phyloP scores from a whole-genome alignment of 768 basidiomycete species.

The Coprinellus micaceus region DNA sequence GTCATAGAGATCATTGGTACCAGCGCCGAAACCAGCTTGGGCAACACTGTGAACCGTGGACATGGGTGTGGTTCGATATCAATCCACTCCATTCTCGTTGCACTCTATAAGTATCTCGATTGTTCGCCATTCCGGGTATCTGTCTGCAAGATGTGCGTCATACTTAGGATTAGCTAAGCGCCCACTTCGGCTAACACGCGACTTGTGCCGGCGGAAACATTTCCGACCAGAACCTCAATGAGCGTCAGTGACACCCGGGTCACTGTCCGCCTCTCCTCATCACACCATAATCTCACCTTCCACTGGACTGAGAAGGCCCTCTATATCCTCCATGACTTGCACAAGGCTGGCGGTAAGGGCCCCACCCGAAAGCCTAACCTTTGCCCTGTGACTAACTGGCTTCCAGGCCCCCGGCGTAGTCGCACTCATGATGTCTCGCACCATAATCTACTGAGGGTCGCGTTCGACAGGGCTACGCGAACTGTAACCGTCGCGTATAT shows the following conservation, averaged over 20 bases:
- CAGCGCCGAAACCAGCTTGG: constrained; percentile 67
- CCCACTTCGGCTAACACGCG: background rate
- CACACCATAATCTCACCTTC: constrained; percentile 8
- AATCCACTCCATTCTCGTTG: no score
- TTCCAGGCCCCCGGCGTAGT: background rate
- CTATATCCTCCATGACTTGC: constrained; percentile 6
- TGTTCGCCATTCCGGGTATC: no score
- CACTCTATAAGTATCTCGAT: no score
- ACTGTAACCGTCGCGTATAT: constrained; percentile 51
- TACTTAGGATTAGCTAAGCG: background rate
- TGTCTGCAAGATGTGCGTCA: no score
- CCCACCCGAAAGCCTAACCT: no score
- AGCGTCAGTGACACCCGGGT: constrained; percentile 5
- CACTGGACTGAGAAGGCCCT: constrained; percentile 9
- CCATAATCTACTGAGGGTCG: constrained; percentile 55
- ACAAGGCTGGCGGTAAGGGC: constrained; percentile 8
- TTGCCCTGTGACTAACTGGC: background rate
- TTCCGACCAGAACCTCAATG: background rate
- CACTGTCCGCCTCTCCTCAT: constrained; percentile 7
- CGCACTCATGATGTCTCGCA: constrained; percentile 33
- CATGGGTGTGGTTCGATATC: no score
- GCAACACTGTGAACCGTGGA: constrained; percentile 60
- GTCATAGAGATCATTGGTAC: constrained; percentile 83
- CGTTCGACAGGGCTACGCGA: constrained; percentile 28
- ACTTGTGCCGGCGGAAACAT: background rate